A percentile compares a stretch with the other conserved stretches of the same genome.
phyloP scores from a whole-genome alignment of 1,284 basidiomycete species.

The Trichosporon faecale region DNA sequence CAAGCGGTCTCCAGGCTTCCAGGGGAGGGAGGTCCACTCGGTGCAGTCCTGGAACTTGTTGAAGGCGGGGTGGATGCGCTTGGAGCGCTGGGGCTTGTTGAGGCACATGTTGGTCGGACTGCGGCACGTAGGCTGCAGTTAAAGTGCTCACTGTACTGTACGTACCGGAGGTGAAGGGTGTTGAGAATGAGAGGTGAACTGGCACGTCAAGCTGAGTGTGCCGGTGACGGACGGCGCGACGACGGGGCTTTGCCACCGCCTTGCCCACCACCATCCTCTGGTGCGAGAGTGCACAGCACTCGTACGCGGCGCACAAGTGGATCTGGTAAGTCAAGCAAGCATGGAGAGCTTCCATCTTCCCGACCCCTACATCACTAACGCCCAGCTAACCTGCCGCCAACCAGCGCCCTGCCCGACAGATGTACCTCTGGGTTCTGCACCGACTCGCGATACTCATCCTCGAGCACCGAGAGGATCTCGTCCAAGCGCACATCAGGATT shows the following conservation, averaged over 20 bases:
- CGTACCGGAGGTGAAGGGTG: background rate
- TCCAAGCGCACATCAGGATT: too few relatives aligned
- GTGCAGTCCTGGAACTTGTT: background rate
- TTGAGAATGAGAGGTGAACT: background rate
- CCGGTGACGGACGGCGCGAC: background rate
- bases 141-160: background rate
- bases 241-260: too few relatives aligned
- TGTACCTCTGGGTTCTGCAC: too few relatives aligned
- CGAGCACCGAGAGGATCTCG: too few relatives aligned
- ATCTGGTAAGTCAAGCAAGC: too few relatives aligned
- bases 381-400: too few relatives aligned
- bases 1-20: background rate
- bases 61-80: background rate
- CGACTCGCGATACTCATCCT: too few relatives aligned
- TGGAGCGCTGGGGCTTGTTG: background rate
- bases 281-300: background rate
- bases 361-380: too few relatives aligned
- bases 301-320: too few relatives aligned
- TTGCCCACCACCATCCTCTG: background rate
- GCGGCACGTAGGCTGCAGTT: too few relatives aligned
- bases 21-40: background rate
- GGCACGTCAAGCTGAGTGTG: background rate
- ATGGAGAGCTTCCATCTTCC: too few relatives aligned
- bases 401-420: too few relatives aligned
- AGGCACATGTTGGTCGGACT: background rate